Base-by-base conservation (phyloP, 164 flowering plant species). In the Magnolia changhungtana region DNA sequence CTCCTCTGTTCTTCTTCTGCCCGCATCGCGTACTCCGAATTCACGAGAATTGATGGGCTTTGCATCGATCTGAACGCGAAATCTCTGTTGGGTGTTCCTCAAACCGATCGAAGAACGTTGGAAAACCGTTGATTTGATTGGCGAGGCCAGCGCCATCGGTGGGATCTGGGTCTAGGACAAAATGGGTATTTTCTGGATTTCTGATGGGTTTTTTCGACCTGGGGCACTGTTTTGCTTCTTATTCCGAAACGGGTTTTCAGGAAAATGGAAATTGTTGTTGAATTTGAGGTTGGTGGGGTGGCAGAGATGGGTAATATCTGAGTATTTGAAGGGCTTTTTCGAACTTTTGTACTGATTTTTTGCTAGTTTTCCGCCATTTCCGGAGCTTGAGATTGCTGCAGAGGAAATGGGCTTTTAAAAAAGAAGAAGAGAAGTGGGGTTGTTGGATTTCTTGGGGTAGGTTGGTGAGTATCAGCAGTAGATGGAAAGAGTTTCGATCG, bases 31-130 rank as follows among this genome's bases (percentile, higher is more conserved):
- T 24, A 11, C 58, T 50, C 5, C 4, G 21, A 75, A 37, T 23
- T 20, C 70, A 69, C 81, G 27, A 61, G 76, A 79, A 77, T 74
- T 72, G 72, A 69, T 67, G 10, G 45, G 73, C 29, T 70, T 69
- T 78, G 2, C 52, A 20, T 0, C 0, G 13, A 74, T 2, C 21
- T 50, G 63, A 1, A 55, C 45, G 52, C 71, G 74, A 51, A 75
- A 74, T 72, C 82, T 79, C 69, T 78, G 70, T 45, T 77, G 82
- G 79, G 84, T 61, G 50, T 13, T 73, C 29, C 74, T 74, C 1
- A 72, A 78, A 66, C 51, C 52, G 20, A 68, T 68, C 49, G 73
- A 61, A 61, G 65, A 64, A 74, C 63, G 73, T 50, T 49, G 2
- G 20, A 55, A 69, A 63, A 45, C 13, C 8, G 50, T 66, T 2